phyloP scores from a whole-genome alignment of 257 asterid species.

The Solanum rostratum region DNA sequence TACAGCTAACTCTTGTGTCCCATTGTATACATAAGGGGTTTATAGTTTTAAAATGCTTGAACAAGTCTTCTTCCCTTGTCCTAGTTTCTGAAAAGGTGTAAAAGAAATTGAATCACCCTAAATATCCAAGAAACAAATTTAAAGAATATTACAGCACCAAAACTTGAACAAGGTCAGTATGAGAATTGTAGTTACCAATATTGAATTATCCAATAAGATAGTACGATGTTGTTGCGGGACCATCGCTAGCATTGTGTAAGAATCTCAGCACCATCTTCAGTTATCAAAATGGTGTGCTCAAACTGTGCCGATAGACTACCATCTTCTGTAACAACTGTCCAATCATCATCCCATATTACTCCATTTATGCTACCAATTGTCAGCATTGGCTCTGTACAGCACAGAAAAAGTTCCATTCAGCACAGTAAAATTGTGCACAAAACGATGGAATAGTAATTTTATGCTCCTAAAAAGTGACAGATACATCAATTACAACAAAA shows the following conservation, averaged over 20 bases:
- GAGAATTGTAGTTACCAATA: background rate
- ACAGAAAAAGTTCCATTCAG: background rate
- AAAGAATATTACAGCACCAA: background rate
- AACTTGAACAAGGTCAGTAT: background rate
- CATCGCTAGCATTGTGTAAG: conserved; percentile 48
- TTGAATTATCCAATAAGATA: background rate
- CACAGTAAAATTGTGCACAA: background rate
- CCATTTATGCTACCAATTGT: conserved; percentile 81
- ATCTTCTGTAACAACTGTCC: conserved; percentile 92
- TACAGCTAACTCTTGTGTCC: background rate
- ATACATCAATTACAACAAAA: background rate
- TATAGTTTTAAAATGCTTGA: background rate
- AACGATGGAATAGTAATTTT: background rate
- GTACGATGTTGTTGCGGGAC: background rate
- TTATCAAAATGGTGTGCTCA: conserved; percentile 85
- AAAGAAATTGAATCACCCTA: background rate
- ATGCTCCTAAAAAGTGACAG: background rate
- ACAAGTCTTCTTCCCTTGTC: background rate
- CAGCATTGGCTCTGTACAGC: conserved; percentile 81
- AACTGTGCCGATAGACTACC: conserved; percentile 97
- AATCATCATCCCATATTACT: conserved; percentile 73
- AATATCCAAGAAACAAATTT: background rate
- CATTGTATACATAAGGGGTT: background rate
- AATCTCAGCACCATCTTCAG: conserved; percentile 72
- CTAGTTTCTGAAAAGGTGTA: background rate